Evolutionary conservation across 2,329 filamentous ascomycete genomes (phyloP).

Genomic region (Trichoderma sp.): DNA sequence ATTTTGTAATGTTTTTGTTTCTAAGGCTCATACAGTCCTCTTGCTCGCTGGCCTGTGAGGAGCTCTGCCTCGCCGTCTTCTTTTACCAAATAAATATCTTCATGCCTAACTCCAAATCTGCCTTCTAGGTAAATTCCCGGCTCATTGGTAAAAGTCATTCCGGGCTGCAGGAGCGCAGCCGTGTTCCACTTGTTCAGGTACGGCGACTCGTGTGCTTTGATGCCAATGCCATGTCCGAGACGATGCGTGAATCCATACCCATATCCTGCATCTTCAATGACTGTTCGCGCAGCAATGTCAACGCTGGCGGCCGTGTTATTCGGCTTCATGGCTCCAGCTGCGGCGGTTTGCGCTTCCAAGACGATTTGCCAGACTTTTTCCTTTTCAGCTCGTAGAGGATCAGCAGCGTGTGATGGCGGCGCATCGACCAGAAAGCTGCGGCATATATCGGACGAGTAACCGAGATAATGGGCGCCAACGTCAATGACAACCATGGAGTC

Average conservation of each 20-base stretch:
- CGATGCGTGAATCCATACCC: slow-evolving; percentile 58
- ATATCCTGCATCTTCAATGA: slow-evolving; percentile 59
- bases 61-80: slow-evolving; percentile 58
- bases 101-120: slow-evolving; percentile 64
- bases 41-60: slow-evolving; percentile 57
- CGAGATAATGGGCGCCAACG: slow-evolving; percentile 63
- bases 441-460: slow-evolving; percentile 67
- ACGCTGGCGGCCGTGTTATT: slow-evolving; percentile 62
- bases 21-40: slow-evolving; percentile 57
- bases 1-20: not conserved
- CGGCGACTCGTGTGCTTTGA: slow-evolving; percentile 68
- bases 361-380: slow-evolving; percentile 63
- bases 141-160: slow-evolving; percentile 68
- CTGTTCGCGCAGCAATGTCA: slow-evolving; percentile 61
- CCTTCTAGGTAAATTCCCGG: slow-evolving; percentile 65
- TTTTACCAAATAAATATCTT: slow-evolving; percentile 63
- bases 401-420: slow-evolving; percentile 31
- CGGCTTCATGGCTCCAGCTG: slow-evolving; percentile 53
- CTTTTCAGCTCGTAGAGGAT: slow-evolving; percentile 51
- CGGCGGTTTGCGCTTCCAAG: slow-evolving; percentile 63
- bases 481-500: slow-evolving; percentile 55
- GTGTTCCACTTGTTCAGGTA: slow-evolving; percentile 67
- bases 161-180: slow-evolving; percentile 50
- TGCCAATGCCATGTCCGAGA: slow-evolving; percentile 66
- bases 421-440: slow-evolving; percentile 61